phyloP scores from a whole-genome alignment of 208 protist species.

The Vickermania spadyakhi region DNA sequence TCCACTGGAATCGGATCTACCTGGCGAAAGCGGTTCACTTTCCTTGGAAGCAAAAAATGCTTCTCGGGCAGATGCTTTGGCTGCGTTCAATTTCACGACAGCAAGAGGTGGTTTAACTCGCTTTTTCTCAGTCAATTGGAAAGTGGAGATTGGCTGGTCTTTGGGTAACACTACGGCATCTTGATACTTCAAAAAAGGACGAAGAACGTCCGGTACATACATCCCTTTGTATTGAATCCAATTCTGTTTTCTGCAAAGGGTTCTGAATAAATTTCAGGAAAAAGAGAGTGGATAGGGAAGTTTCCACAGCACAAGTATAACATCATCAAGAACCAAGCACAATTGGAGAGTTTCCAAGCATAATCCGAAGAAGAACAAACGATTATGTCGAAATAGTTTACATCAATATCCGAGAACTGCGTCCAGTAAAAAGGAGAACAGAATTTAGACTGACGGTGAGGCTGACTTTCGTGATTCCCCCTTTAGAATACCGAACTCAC shows the following conservation, averaged over 20 bases:
- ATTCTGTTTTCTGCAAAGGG: no score
- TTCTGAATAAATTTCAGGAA: no score
- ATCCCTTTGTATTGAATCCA: no score
- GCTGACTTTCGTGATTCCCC: neutral
- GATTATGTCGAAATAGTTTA: no score
- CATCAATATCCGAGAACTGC: no score
- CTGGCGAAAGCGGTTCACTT: neutral
- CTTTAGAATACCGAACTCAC: slow-evolving; percentile 39
- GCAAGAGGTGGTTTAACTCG: slow-evolving; percentile 2
- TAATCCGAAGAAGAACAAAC: no score
- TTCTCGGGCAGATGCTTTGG: slow-evolving; percentile 17
- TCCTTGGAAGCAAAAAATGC: slow-evolving; percentile 4
- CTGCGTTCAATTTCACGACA: slow-evolving; percentile 11
- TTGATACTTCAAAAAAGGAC: slow-evolving; percentile 11
- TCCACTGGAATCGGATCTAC: neutral
- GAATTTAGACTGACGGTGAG: no score
- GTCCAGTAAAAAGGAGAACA: no score
- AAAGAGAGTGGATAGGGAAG: no score
- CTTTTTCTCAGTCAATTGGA: neutral
- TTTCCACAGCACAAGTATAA: no score
- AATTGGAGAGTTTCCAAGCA: no score
- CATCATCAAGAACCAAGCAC: no score
- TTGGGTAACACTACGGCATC: slow-evolving; percentile 1
- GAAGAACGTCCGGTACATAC: slow-evolving; percentile 1
- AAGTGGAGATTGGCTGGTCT: neutral